Evolutionary conservation across 805 yeast species (phyloP).

Genomic region (Blastobotrys terrestris): DNA sequence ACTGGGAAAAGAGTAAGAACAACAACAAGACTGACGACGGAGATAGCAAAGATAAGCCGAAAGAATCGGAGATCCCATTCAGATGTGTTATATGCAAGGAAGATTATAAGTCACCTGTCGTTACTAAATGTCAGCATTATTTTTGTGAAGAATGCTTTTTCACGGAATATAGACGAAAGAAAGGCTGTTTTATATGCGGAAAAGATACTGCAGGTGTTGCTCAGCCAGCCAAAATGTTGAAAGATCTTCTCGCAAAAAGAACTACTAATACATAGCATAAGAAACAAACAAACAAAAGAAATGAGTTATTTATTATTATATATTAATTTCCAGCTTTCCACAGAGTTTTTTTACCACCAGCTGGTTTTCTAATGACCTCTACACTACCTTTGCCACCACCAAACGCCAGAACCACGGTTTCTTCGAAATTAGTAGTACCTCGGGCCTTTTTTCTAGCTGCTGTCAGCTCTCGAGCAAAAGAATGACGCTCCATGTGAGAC

Average conservation of each 20-base stretch:
- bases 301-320: constrained; percentile 1
- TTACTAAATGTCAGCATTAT: constrained; percentile 55
- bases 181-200: constrained; percentile 53
- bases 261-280: not conserved
- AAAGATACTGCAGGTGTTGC: constrained; percentile 56
- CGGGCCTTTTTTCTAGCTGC: constrained; percentile 20
- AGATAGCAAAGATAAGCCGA: constrained; percentile 1
- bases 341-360: constrained; percentile 20
- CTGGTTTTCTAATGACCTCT: constrained; percentile 21
- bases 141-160: constrained; percentile 61
- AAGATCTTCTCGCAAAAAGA: constrained; percentile 4
- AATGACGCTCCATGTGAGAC: constrained; percentile 28
- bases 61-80: constrained; percentile 40
- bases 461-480: constrained; percentile 27
- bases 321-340: constrained; percentile 18
- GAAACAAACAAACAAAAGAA: not conserved
- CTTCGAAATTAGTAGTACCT: constrained; percentile 20
- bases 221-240: constrained; percentile 39
- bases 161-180: constrained; percentile 36
- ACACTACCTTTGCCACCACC: constrained; percentile 33
- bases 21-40: not conserved
- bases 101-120: constrained; percentile 50
- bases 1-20: constrained; percentile 49
- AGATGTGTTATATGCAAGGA: constrained; percentile 56
- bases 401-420: constrained; percentile 32